Percentiles rank a stretch among this genome's conserved stretches.
Evolutionary conservation across 805 yeast genomes (phyloP).

Genomic region (Blastobotrys terrestris): DNA sequence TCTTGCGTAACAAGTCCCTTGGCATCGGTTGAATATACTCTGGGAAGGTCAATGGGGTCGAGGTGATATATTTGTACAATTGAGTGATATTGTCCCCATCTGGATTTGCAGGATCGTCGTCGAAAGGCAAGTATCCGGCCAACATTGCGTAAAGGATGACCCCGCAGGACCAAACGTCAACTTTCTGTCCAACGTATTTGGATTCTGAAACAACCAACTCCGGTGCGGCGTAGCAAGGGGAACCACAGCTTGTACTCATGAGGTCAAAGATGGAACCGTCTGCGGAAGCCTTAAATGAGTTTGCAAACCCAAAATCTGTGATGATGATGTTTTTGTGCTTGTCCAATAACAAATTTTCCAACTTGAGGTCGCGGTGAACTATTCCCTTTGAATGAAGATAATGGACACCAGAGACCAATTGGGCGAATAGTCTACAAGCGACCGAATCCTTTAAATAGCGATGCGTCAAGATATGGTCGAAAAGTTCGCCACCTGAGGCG

Average conservation of each 20-base stretch:
- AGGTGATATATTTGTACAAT: conserved; percentile 84
- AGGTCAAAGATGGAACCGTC: conserved; percentile 43
- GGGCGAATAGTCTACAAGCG: conserved; percentile 87
- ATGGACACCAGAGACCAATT: conserved; percentile 86
- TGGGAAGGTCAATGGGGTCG: conserved; percentile 90
- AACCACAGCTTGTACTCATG: conserved; percentile 94
- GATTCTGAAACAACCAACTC: conserved; percentile 83
- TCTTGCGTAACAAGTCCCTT: conserved; percentile 79
- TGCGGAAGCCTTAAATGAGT: conserved; percentile 48
- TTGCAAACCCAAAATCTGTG: conserved; percentile 93
- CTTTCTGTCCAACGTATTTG: conserved; percentile 88
- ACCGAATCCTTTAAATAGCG: conserved; percentile 78
- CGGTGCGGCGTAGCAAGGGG: conserved; percentile 98
- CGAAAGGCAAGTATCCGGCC: conserved; percentile 95
- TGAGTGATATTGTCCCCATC: conserved; percentile 92
- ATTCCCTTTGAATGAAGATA: conserved; percentile 79
- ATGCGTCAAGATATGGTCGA: conserved; percentile 83
- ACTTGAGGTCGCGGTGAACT: conserved; percentile 70
- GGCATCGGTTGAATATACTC: conserved; percentile 88
- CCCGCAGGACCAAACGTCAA: conserved; percentile 96
- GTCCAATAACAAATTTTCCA: conserved; percentile 71
- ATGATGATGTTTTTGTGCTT: conserved; percentile 81
- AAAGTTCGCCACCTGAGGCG: conserved; percentile 96
- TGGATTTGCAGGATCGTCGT: conserved; percentile 94
- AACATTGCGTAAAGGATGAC: conserved; percentile 93